Evolutionary conservation across 306 rosid genomes (phyloP), one percentile per base, ranked within the genome.

Genomic region (Ormosia semicastrata): DNA sequence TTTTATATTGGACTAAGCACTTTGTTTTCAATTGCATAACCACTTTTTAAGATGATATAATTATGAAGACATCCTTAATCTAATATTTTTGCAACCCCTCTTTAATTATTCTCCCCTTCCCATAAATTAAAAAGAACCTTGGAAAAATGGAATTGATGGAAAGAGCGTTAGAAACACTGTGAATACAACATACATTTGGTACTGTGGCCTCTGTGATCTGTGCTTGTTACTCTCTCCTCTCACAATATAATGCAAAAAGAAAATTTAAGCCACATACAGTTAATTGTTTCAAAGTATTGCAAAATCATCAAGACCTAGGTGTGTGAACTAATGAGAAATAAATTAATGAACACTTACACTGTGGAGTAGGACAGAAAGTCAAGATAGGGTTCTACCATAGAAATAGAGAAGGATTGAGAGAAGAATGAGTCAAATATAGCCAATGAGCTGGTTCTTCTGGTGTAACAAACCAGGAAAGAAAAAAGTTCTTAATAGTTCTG

Each of bases 321-420:
- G 9, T 36, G 8, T 44, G 73, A 9, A 9, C 73, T 47, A 33
- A 49, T 14, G 44, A 49, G 62, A 50, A 57, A 46, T 29, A 29
- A 44, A 46, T 5, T 46, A 41, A 40, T 39, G 24, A 15, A 66
- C 33, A 66, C 2, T 3, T 7, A 17, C 24, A 67, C 13, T n/a
- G n/a, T 63, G 63, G 44, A 6, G 37, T 34, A 60, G 18, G 60
- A 4, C 43, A 32, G 13, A 2, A 32, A 62, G 36, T 47, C 24
- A 34, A 29, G 62, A n/a, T 54, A 60, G 36, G 80, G 62, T 76
- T 76, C 41, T 76, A 76, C 58, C 49, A 76, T 46, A n/a, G 71
- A 43, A 60, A 43, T 59, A 46, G 63, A 63, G 50, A 62, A 30
- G 71, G 59, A 12, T 39, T 57, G 34, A 74, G 43, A 40, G 30